A percentile compares a stretch with the other conserved stretches of the same genome.
Conservation (phyloP, 192 early-diverging fungal genomes). For the Dissophora ornata region DNA sequence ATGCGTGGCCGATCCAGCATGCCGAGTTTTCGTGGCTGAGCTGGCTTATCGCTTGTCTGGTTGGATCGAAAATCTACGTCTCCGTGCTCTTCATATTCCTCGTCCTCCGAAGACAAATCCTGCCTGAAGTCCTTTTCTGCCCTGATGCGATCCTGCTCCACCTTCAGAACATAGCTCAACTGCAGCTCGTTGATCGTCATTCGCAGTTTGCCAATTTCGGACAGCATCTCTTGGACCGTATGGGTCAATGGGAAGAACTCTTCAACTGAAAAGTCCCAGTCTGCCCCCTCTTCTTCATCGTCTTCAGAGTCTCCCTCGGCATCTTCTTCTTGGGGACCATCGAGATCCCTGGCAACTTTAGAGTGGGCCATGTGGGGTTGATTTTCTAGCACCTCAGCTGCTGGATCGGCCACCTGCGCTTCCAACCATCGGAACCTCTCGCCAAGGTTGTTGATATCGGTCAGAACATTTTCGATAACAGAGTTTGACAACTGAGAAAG, state of each 20-base stretch:
- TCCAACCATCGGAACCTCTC: slow-evolving; percentile 63
- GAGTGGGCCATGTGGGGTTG: background rate
- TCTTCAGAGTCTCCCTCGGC: slow-evolving; percentile 3
- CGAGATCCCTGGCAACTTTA: background rate
- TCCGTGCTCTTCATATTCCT: background rate
- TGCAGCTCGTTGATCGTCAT: slow-evolving; percentile 72
- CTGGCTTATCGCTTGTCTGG: slow-evolving; percentile 2
- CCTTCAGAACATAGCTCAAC: slow-evolving; percentile 66
- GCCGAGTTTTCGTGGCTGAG: slow-evolving; percentile 18
- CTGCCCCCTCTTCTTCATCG: slow-evolving; percentile 2
- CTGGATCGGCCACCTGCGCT: slow-evolving; percentile 36
- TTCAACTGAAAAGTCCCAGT: slow-evolving; percentile 54
- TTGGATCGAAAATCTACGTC: background rate
- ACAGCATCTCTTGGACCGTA: slow-evolving; percentile 58
- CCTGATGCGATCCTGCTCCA: slow-evolving; percentile 61
- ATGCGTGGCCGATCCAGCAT: slow-evolving; percentile 40
- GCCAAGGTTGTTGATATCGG: slow-evolving; percentile 57
- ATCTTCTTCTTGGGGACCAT: background rate
- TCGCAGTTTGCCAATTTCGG: slow-evolving; percentile 61
- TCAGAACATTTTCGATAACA: slow-evolving; percentile 63
- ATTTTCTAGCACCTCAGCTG: slow-evolving; percentile 20
- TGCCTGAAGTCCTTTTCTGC: slow-evolving; percentile 64
- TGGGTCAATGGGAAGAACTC: slow-evolving; percentile 63
- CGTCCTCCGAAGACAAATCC: slow-evolving; percentile 7
- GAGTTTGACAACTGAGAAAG: slow-evolving; percentile 65